Conservation (phyloP, 768 basidiomycete genomes). For the Naganishia antarctica region DNA sequence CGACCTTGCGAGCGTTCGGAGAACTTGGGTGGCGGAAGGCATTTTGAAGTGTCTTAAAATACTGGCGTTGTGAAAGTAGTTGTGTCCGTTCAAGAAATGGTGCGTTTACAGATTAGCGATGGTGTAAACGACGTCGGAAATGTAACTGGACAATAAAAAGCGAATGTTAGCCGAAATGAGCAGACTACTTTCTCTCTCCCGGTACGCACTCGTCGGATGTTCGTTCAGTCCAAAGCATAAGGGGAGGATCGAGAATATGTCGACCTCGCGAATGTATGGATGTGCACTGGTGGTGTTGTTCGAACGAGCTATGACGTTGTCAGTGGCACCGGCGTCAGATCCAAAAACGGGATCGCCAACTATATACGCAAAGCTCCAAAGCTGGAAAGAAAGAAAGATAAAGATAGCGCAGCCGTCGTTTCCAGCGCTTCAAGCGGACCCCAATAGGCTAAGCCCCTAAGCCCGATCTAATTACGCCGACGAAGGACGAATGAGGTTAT, state of each 20-base stretch:
- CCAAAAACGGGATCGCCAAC: not conserved
- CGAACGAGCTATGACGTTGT: not conserved
- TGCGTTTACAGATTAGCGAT: constrained; percentile 24
- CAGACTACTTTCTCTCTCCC: no score
- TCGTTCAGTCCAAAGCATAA: constrained; percentile 46
- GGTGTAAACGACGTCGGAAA: constrained; percentile 46
- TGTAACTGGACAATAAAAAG: constrained; percentile 32
- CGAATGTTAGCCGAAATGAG: constrained; percentile 2
- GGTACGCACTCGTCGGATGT: constrained; percentile 49
- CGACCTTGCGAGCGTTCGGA: constrained; percentile 28
- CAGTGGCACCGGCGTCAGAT: not conserved
- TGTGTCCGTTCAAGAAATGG: constrained; percentile 3
- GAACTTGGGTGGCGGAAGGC: constrained; percentile 27
- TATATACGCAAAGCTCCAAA: not conserved
- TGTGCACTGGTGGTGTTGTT: not conserved
- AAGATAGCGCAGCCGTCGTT: constrained; percentile 5
- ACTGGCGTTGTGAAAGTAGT: not conserved
- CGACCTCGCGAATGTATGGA: constrained; percentile 14
- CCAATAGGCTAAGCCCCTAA: no score
- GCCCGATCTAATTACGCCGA: no score
- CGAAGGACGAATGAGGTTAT: not conserved
- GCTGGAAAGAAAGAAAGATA: not conserved
- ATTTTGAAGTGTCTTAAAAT: constrained; percentile 4
- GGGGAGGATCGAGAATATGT: constrained; percentile 16
- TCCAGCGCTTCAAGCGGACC: no score